phyloP scores from a whole-genome alignment of 1,139 yeast species.

The Yamadazyma triangularis region DNA sequence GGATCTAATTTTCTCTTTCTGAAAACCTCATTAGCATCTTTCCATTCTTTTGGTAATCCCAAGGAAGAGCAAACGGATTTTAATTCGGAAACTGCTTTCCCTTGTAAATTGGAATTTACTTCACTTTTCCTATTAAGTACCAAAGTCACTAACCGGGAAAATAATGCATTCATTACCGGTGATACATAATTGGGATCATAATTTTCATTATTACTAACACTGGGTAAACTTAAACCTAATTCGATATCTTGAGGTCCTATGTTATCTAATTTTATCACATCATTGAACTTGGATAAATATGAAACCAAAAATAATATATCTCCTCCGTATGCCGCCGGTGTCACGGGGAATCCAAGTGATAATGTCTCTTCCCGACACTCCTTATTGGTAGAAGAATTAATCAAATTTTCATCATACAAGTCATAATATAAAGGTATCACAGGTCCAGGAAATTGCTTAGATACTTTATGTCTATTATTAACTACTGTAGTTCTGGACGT shows the following conservation, averaged over 20 bases:
- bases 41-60: conserved; percentile 50
- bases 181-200: conserved; percentile 19
- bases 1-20: conserved; percentile 6
- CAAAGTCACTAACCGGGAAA: conserved; percentile 31
- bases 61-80: conserved; percentile 26
- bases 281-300: conserved; percentile 40
- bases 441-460: conserved; percentile 41
- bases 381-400: conserved; percentile 16
- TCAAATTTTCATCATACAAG: conserved; percentile 34
- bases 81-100: conserved; percentile 36
- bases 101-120: conserved; percentile 16
- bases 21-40: conserved; percentile 16
- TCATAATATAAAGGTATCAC: conserved; percentile 33
- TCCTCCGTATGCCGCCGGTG: conserved; percentile 36
- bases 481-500: conserved; percentile 29
- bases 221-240: conserved; percentile 37
- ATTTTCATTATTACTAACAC: conserved; percentile 6
- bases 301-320: conserved; percentile 41
- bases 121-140: conserved; percentile 40
- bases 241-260: conserved; percentile 48
- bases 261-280: conserved; percentile 25
- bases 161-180: conserved; percentile 30
- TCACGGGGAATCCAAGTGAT: conserved; percentile 27
- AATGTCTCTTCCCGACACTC: conserved; percentile 17
- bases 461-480: conserved; percentile 23